Conservation (phyloP, 2,329 filamentous ascomycete genomes). For the Lachnellula subtilissima region DNA sequence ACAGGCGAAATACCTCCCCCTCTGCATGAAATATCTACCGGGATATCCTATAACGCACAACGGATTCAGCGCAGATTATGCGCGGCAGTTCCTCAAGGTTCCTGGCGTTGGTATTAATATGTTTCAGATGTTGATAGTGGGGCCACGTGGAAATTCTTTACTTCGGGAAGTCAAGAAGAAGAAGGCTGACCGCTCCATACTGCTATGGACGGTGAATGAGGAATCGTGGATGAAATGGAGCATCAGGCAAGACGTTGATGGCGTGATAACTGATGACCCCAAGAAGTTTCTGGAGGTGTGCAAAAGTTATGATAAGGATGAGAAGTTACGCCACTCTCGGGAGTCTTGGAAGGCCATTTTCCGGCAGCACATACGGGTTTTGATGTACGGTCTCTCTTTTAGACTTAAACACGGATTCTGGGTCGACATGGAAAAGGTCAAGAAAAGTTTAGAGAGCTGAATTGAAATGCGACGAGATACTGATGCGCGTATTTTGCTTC, state of each 20-base stretch:
- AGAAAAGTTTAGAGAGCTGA: not conserved
- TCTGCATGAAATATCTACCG: constrained; percentile 58
- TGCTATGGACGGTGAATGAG: constrained; percentile 85
- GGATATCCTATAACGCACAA: constrained; percentile 62
- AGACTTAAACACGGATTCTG: not conserved
- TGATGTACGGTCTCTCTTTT: not conserved
- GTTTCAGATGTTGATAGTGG: constrained; percentile 62
- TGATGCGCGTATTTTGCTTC: too few species aligned
- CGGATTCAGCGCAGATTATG: constrained; percentile 54
- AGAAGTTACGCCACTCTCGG: not conserved
- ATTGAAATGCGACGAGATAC: not conserved
- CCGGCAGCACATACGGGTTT: not conserved
- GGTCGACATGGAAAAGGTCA: not conserved
- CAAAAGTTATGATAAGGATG: constrained; percentile 23
- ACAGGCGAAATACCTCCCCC: constrained; percentile 62
- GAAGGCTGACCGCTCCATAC: constrained; percentile 54
- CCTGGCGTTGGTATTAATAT: constrained; percentile 76
- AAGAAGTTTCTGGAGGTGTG: constrained; percentile 60
- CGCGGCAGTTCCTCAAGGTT: constrained; percentile 62
- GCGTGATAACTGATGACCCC: constrained; percentile 82
- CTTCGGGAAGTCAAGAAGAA: constrained; percentile 49
- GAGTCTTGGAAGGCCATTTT: not conserved
- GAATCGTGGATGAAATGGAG: constrained; percentile 77
- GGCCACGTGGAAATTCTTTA: constrained; percentile 63
- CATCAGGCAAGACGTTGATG: constrained; percentile 62